Evolutionary conservation across 2,329 filamentous ascomycete genomes (phyloP), one percentile per base, ranked within the genome.

Genomic region (Aspergillus amoenus): DNA sequence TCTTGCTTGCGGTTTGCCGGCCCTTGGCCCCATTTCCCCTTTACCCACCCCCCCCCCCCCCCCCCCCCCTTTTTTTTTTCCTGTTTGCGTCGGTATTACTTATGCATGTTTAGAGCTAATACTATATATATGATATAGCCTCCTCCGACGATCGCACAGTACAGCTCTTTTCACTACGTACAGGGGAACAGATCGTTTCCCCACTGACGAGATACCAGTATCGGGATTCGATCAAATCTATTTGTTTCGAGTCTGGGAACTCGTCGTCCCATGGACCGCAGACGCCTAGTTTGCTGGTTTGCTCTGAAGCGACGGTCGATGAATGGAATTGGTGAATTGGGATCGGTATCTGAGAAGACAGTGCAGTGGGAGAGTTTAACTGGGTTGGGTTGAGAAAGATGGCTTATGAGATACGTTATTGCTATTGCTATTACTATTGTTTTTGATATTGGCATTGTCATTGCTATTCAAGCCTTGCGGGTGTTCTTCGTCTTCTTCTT

Each of bases 151-250:
- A 71, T n/a, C 59, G 61, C 11, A 70, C 56, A 46, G 66, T 76
- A 18, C 70, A 73, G 30, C 64, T 77, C 2, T 76, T 73, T 63
- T 77, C 75, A 15, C 64, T 77, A 17, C 65, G 63, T 2, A 73
- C 70, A 3, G 75, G 75, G 3, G 63, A 67, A n/a, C 58, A 68
- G 11, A 64, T 76, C 1, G 22, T 54, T 8, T 73, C 70, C 2
- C 69, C 70, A 3, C 32, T 69, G 12, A 64, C 65, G 6, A 56
- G 64, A 15, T 64, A 64, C 37, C 61, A 56, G 24, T 73, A 75
- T 45, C 18, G 52, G 0, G 30, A 62, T 3, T 46, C 63, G 1
- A 70, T 75, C 11, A 65, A 62, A 3, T 68, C 64, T 12, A 61
- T 77, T 4, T 67, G 67, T 8, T 77, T 77, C 40, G 72, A 76